Conservation (phyloP, 23 red algal genomes). For the Gracilaria caudata region DNA sequence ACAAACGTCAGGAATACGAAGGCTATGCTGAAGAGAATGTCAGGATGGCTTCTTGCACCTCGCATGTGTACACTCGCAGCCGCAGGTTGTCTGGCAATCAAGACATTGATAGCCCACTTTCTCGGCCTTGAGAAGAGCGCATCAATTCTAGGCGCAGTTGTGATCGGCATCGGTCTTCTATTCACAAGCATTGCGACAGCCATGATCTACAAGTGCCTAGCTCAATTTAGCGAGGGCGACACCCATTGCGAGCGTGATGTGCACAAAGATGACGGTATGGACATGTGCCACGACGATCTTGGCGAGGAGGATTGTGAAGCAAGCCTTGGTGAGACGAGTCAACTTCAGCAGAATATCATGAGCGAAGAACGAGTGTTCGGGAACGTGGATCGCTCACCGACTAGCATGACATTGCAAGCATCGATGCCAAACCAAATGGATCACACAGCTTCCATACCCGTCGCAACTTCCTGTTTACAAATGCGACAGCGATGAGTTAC, state of each 20-base stretch:
- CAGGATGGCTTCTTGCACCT: not conserved
- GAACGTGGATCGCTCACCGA: not conserved
- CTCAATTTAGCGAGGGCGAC: not conserved
- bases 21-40: constrained; percentile 1
- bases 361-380: not conserved
- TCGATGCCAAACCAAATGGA: not conserved
- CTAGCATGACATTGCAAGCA: not conserved
- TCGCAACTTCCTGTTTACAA: not conserved
- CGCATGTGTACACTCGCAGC: constrained; percentile 2
- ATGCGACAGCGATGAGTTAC: not conserved
- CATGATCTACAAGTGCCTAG: not conserved
- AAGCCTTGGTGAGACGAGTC: not conserved
- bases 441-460: not conserved
- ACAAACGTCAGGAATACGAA: not conserved
- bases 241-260: not conserved
- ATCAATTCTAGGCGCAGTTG: constrained; percentile 6
- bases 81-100: constrained; percentile 3
- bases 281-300: not conserved
- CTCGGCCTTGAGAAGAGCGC: constrained; percentile 7
- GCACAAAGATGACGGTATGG: not conserved
- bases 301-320: not conserved
- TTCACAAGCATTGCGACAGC: not conserved
- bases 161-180: constrained; percentile 1
- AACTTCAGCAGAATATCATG: not conserved
- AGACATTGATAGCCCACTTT: not conserved